Percentiles rank a stretch among this genome's conserved stretches.
Conservation (phyloP, 1,139 yeast genomes). For the Blastobotrys indianensis region DNA sequence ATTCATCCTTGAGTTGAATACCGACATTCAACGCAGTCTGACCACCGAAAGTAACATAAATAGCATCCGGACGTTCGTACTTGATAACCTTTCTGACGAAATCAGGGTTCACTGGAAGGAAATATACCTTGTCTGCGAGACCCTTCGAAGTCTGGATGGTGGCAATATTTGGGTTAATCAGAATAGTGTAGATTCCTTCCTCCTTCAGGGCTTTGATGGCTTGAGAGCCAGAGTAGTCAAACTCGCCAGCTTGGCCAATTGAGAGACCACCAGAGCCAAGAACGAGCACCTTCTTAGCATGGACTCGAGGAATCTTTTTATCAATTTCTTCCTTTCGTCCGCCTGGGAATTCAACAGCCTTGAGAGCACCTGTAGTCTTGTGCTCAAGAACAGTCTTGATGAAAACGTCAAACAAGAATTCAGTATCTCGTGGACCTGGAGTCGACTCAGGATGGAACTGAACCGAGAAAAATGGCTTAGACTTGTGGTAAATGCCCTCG, state of each 20-base stretch:
- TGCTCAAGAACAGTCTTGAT: conserved; percentile 70
- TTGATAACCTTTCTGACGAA: conserved; percentile 92
- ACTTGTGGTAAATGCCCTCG: conserved; percentile 93
- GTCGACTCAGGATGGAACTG: conserved; percentile 99
- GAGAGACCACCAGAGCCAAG: conserved; percentile 98
- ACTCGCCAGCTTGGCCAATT: conserved; percentile 99
- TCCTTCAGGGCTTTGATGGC: conserved; percentile 77
- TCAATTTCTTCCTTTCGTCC: conserved; percentile 66
- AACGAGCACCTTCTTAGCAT: conserved; percentile 89
- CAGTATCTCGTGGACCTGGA: conserved; percentile 99
- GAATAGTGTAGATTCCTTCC: conserved; percentile 92
- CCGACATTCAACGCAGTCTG: conserved; percentile 97
- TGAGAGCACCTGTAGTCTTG: conserved; percentile 52
- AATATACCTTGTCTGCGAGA: conserved; percentile 94
- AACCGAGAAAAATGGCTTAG: conserved; percentile 91
- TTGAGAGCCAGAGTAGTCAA: conserved; percentile 96
- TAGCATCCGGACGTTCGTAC: conserved; percentile 95
- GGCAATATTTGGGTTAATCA: conserved; percentile 96
- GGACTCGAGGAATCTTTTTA: conserved; percentile 60
- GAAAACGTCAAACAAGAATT: conserved; percentile 91
- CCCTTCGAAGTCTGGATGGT: conserved; percentile 98
- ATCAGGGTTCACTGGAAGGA: conserved; percentile 93
- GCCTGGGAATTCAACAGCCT: conserved; percentile 87
- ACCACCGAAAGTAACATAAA: conserved; percentile 96
- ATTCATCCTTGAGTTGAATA: conserved; percentile 91